Evolutionary conservation across 2,329 filamentous ascomycete genomes (phyloP).

Genomic region (Chaetomiaceae sp.): DNA sequence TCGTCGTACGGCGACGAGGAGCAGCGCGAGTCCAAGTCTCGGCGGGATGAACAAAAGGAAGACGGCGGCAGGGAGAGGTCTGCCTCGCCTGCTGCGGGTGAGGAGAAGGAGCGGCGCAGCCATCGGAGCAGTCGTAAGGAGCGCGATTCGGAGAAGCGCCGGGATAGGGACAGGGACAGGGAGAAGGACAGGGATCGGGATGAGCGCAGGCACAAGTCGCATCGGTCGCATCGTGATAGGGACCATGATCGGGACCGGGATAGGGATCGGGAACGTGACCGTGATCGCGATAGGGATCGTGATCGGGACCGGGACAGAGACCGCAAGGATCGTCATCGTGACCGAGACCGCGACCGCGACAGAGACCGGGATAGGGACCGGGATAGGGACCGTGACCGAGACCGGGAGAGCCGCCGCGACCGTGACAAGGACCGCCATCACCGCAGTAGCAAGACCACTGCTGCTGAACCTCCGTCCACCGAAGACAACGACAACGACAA

Average conservation of each 20-base stretch:
- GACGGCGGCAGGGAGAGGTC: slow-evolving; percentile 60
- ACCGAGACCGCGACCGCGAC: slow-evolving; percentile 15
- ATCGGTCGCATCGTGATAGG: slow-evolving; percentile 39
- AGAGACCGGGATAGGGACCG: slow-evolving; percentile 6
- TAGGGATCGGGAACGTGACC: slow-evolving; percentile 30
- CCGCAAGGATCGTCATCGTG: slow-evolving; percentile 16
- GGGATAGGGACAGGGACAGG: slow-evolving; percentile 39
- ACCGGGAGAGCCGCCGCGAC: slow-evolving; percentile 4
- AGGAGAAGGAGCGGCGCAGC: slow-evolving; percentile 50
- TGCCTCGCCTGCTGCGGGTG: slow-evolving; percentile 49
- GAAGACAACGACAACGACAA: neutral
- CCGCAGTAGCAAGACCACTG: slow-evolving; percentile 33
- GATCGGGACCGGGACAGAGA: slow-evolving; percentile 39
- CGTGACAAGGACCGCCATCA: slow-evolving; percentile 33
- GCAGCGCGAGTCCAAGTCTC: slow-evolving; percentile 41
- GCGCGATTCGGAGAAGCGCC: slow-evolving; percentile 39
- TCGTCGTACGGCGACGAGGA: slow-evolving; percentile 40
- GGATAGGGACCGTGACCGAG: slow-evolving; percentile 17
- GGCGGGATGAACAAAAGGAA: slow-evolving; percentile 28
- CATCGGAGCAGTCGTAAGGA: slow-evolving; percentile 53
- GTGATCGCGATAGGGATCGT: slow-evolving; percentile 36
- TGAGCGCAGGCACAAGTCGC: slow-evolving; percentile 31
- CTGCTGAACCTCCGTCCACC: slow-evolving; percentile 6
- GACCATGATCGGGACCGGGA: slow-evolving; percentile 38
- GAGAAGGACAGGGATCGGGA: slow-evolving; percentile 39